A percentile compares a stretch with the other conserved stretches of the same genome.
phyloP scores from a whole-genome alignment of 2,329 filamentous ascomycete species.

The Furcasterigmium furcatum region DNA sequence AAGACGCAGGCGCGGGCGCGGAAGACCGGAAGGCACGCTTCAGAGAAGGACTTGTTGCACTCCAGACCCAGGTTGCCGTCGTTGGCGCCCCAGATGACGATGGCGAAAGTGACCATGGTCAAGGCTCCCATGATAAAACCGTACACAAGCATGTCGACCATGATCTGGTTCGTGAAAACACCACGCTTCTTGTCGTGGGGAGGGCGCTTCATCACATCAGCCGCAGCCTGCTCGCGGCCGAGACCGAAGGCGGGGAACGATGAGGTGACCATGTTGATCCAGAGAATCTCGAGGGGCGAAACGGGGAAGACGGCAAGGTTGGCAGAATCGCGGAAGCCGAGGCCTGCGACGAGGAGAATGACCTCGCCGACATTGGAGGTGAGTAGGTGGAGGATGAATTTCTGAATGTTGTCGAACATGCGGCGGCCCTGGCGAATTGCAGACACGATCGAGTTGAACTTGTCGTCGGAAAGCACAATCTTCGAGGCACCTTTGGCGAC shows the following conservation, averaged over 20 bases:
- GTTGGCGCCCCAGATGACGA: slow-evolving; percentile 57
- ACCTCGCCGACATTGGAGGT: slow-evolving; percentile 83
- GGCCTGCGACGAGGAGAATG: slow-evolving; percentile 74
- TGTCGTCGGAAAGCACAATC: slow-evolving; percentile 84
- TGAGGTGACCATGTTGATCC: slow-evolving; percentile 93
- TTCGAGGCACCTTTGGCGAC: slow-evolving; percentile 80
- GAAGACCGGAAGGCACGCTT: slow-evolving; percentile 59
- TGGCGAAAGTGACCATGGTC: slow-evolving; percentile 63
- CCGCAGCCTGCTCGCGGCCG: slow-evolving; percentile 71
- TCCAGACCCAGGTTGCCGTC: slow-evolving; percentile 52
- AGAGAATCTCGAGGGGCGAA: slow-evolving; percentile 81
- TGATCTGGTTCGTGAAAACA: slow-evolving; percentile 75
- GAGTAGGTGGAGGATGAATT: slow-evolving; percentile 78
- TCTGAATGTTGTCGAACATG: slow-evolving; percentile 88
- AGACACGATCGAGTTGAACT: slow-evolving; percentile 82
- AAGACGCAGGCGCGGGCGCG: slow-evolving; percentile 70
- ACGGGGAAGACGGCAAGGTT: slow-evolving; percentile 81
- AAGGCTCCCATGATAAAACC: slow-evolving; percentile 74
- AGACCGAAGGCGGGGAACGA: slow-evolving; percentile 86
- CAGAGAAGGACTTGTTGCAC: slow-evolving; percentile 60
- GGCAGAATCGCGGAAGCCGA: slow-evolving; percentile 72
- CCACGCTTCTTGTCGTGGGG: slow-evolving; percentile 67
- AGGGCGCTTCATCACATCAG: slow-evolving; percentile 76
- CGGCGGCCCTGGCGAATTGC: slow-evolving; percentile 80
- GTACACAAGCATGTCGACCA: slow-evolving; percentile 77